A percentile compares a stretch with the other conserved stretches of the same genome.
phyloP scores from a whole-genome alignment of 2,329 filamentous ascomycete genomes.

The Xylaria sp. region DNA sequence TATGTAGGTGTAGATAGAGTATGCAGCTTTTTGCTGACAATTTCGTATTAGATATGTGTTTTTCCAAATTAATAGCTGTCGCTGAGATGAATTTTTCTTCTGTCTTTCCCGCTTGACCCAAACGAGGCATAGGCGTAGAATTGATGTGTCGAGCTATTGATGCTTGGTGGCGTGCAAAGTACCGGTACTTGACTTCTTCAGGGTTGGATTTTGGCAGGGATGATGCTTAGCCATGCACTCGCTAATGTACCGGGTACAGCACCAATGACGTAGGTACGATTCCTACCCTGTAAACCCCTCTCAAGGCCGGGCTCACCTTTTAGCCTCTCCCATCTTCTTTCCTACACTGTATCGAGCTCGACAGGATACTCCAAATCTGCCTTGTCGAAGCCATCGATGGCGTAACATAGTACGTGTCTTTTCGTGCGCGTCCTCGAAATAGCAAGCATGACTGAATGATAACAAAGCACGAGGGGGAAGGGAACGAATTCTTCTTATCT shows the following conservation, averaged over 20 bases:
- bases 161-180: constrained; percentile 34
- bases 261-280: constrained; percentile 41
- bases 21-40: constrained; percentile 13
- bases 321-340: not conserved
- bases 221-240: constrained; percentile 35
- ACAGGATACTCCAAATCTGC: not conserved
- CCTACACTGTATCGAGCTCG: not conserved
- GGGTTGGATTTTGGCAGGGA: constrained; percentile 35
- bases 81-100: not conserved
- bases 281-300: constrained; percentile 33
- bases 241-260: constrained; percentile 41
- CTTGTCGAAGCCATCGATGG: not conserved
- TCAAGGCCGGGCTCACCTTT: constrained; percentile 1
- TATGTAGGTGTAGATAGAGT: not conserved
- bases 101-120: constrained; percentile 8
- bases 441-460: not conserved
- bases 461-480: not conserved
- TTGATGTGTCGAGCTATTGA: constrained; percentile 14
- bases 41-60: constrained; percentile 21
- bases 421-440: not conserved
- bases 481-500: not conserved
- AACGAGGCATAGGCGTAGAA: constrained; percentile 22
- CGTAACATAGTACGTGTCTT: not conserved
- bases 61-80: constrained; percentile 26
- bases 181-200: constrained; percentile 37